Base-by-base conservation (phyloP, 2,329 filamentous ascomycete genomes). In the Apiospora phragmitis region DNA sequence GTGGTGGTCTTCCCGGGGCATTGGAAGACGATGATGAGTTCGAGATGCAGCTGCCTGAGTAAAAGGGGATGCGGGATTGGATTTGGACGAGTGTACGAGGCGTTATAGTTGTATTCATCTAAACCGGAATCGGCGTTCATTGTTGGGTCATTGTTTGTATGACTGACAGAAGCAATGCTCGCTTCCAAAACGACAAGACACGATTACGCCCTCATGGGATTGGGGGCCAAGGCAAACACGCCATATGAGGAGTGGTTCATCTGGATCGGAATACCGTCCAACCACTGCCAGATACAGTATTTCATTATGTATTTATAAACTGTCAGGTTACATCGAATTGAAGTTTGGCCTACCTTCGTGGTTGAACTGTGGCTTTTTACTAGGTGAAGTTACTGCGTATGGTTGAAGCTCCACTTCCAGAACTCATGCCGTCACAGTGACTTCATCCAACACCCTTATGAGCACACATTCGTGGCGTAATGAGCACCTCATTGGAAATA, bases 21-120 rank as follows among this genome's bases (percentile, higher is more conserved):
- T 82, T 74, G 72, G 82, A 87, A 4, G 87, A 88, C 24, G 84
- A 85, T 8, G 85, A 88, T 41, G 65, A 67, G 65, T 90, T 91
- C 74, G 84, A 90, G 77, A 79, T 91, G 73, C 85, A 85, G 71
- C 75, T 89, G 12, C 77, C 81, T n/a, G 68, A 72, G 65, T 71
- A 55, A 74, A 77, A 67, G 24, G 35, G 12, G 55, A 38, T 32
- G 55, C 7, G 55, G 24, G 18, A 67, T 26, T 32, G 45, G 18
- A 67, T 47, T 67, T 45, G 32, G 14, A 67, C 76, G 69, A 69
- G 29, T 42, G 21, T 32, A 51, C 26, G 32, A 29, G 69, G 51
- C 55, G 55, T 62, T 42, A 55, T 24, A 11, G 9, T 12, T 65
- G 35, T 45, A 42, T 49, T 42, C 12, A 47, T 35, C 32, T 62